These are phyloP conservation scores for Trametes cingulata DNA, from an alignment of 768 basidiomycete genomes.

Conservation along the genomic window DNA sequence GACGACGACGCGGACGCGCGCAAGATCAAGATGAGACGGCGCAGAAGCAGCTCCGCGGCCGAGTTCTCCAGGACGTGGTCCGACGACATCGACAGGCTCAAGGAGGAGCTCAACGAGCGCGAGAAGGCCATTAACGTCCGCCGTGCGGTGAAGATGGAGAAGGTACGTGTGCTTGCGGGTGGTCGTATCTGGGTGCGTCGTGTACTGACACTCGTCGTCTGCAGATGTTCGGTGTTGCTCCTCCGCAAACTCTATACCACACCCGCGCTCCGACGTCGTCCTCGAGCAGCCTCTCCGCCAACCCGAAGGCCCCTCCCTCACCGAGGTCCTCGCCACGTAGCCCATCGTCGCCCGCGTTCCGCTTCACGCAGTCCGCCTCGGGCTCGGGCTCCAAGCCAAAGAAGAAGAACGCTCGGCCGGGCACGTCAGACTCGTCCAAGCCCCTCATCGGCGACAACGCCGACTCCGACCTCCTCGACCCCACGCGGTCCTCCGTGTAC, in stretches of 20 bases:
- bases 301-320: conserved; percentile 16
- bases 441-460: conserved; percentile 41
- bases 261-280: conserved; percentile 49
- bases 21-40: conserved; percentile 47
- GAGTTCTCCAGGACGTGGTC: conserved; percentile 50
- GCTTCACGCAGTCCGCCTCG: conserved; percentile 4
- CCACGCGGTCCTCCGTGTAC: conserved; percentile 54
- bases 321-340: conserved; percentile 10
- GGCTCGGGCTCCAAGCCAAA: conserved; percentile 43
- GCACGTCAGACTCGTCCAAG: conserved; percentile 64
- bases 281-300: conserved; percentile 15
- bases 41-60: conserved; percentile 56
- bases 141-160: conserved; percentile 85
- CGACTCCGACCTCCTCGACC: conserved; percentile 14
- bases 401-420: conserved; percentile 50
- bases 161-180: conserved; percentile 46
- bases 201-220: conserved; percentile 8
- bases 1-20: conserved; percentile 32
- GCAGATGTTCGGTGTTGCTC: conserved; percentile 80
- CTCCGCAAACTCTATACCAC: conserved; percentile 78
- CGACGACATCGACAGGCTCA: conserved; percentile 60
- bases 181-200: background rate
- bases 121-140: conserved; percentile 82
- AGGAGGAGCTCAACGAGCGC: conserved; percentile 66
- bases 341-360: conserved; percentile 20